Percentiles rank a stretch among this genome's conserved stretches.
Evolutionary conservation across 2,329 filamentous ascomycete species (phyloP).

Genomic region (Thermothelomyces thermophilus): DNA sequence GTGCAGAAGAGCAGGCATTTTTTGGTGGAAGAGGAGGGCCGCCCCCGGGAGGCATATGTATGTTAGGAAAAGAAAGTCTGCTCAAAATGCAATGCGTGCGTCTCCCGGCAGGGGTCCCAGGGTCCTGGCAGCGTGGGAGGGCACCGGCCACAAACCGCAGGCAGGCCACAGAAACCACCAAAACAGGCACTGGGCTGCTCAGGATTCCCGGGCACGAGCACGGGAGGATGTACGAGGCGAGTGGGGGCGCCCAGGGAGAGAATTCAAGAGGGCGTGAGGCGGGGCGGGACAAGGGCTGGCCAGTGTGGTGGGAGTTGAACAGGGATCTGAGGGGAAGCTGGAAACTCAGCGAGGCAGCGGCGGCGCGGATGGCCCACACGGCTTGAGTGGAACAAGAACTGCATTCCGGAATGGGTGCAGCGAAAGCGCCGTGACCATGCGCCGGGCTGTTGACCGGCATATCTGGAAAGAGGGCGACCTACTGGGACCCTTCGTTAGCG

Average conservation of each 20-base stretch:
- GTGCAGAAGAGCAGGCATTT: conserved; percentile 18
- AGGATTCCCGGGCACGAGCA: not conserved
- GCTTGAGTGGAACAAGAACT: not conserved
- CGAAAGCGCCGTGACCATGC: not conserved
- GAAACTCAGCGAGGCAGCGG: not conserved
- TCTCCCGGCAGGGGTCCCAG: conserved; percentile 33
- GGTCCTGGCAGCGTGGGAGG: conserved; percentile 17
- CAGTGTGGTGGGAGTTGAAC: not conserved
- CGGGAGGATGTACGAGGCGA: not conserved
- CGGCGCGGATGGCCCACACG: not conserved
- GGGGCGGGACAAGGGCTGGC: not conserved
- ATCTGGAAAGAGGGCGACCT: not conserved
- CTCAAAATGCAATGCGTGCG: conserved; percentile 26
- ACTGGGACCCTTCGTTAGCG: too few species aligned
- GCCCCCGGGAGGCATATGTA: conserved; percentile 30
- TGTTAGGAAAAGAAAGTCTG: conserved; percentile 24
- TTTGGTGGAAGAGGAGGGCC: conserved; percentile 24
- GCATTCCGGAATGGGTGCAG: not conserved
- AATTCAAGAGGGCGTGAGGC: not conserved
- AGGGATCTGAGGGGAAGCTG: not conserved
- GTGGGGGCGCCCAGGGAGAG: not conserved
- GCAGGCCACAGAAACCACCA: not conserved
- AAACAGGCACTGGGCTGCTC: not conserved
- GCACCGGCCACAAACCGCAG: conserved; percentile 22
- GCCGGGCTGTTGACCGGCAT: not conserved